phyloP scores from a whole-genome alignment of 306 rosid species.

The Pueraria montana region DNA sequence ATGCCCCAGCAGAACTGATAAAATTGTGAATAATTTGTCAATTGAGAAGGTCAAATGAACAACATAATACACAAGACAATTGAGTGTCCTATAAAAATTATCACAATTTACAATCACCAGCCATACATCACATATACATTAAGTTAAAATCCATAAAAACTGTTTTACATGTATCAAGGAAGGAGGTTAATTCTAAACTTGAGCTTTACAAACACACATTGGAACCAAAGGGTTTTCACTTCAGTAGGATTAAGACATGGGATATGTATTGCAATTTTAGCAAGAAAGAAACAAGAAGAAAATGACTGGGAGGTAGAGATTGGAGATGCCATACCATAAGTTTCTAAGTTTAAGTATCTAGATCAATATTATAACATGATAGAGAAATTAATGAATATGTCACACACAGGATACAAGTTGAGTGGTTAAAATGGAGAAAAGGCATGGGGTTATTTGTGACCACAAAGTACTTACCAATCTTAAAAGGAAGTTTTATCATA shows the following conservation, averaged over 20 bases:
- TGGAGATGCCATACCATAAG: neutral
- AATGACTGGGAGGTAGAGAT: neutral
- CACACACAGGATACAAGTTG: neutral
- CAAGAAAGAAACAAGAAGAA: neutral
- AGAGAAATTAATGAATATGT: neutral
- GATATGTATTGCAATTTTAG: neutral
- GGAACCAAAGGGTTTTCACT: neutral
- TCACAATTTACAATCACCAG: slow-evolving; percentile 1
- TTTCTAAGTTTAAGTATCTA: neutral
- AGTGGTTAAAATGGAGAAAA: neutral
- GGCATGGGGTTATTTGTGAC: neutral
- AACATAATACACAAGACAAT: slow-evolving; percentile 9
- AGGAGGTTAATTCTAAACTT: neutral
- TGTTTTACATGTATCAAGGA: neutral
- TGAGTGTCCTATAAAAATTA: slow-evolving; percentile 23
- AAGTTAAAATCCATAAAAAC: slow-evolving; percentile 27
- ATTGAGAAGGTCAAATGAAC: slow-evolving; percentile 37
- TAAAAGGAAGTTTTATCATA: neutral
- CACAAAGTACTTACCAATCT: neutral
- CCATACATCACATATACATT: slow-evolving; percentile 23
- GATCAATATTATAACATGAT: neutral
- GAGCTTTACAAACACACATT: neutral
- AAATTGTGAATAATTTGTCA: slow-evolving; percentile 46
- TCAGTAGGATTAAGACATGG: neutral
- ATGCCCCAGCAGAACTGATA: slow-evolving; percentile 97